Conservation (phyloP, 208 protist species). For the Trypanosoma scelopori region DNA sequence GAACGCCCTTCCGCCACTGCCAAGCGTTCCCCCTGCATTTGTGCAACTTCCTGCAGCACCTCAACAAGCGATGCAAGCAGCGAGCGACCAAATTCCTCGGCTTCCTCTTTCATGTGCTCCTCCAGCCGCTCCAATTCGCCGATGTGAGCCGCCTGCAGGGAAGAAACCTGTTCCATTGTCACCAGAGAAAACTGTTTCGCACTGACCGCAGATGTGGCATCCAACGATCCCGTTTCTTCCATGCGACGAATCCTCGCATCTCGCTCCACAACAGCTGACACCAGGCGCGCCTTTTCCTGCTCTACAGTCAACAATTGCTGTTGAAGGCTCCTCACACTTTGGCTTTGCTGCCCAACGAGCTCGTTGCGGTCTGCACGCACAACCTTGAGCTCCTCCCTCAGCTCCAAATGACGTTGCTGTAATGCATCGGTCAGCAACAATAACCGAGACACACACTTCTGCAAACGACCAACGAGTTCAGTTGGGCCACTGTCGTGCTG, state of each 20-base stretch:
- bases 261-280: constrained; percentile 5
- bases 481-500: neutral
- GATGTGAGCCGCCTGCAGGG: neutral
- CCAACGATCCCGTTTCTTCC: neutral
- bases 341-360: constrained; percentile 57
- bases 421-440: neutral
- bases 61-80: constrained; percentile 1
- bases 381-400: constrained; percentile 58
- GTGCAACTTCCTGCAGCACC: constrained; percentile 1
- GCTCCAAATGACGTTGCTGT: constrained; percentile 28
- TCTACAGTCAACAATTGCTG: constrained; percentile 44
- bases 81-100: constrained; percentile 9
- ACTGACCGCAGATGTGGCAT: neutral
- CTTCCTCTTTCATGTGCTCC: constrained; percentile 12
- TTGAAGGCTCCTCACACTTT: constrained; percentile 43
- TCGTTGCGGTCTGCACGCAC: constrained; percentile 72
- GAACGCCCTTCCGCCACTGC: constrained; percentile 3
- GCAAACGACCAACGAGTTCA: constrained; percentile 1
- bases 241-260: constrained; percentile 1
- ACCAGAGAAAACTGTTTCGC: neutral
- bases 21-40: neutral
- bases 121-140: constrained; percentile 1
- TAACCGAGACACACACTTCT: constrained; percentile 13
- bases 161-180: neutral
- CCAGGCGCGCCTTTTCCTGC: constrained; percentile 20